Percentiles rank a stretch among this genome's conserved stretches.
These are phyloP conservation scores for Waltiozyma sp. DNA, from an alignment of 1,139 yeast species.

Conservation along the genomic window DNA sequence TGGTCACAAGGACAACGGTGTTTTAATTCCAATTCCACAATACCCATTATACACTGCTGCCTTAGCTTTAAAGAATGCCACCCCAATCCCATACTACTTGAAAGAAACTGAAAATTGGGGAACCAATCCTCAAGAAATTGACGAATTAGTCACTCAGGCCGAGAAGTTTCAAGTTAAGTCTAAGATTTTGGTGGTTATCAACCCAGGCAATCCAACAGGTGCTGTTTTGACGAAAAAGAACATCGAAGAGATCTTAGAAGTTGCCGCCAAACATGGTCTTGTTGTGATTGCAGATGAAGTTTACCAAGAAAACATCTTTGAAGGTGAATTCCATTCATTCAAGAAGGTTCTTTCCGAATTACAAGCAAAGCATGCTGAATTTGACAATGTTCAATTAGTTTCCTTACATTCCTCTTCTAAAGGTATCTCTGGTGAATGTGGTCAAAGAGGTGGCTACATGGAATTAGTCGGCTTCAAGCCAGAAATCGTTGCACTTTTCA, in stretches of 20 bases:
- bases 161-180: constrained; percentile 47
- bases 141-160: constrained; percentile 41
- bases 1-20: constrained; percentile 57
- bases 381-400: constrained; percentile 72
- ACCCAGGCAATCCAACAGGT: constrained; percentile 98
- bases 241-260: constrained; percentile 57
- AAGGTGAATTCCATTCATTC: constrained; percentile 49
- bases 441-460: constrained; percentile 98
- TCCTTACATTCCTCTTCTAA: constrained; percentile 93
- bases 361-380: constrained; percentile 42
- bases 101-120: constrained; percentile 81
- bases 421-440: constrained; percentile 97
- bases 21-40: constrained; percentile 93
- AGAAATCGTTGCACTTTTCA: constrained; percentile 57
- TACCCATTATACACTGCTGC: constrained; percentile 94
- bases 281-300: constrained; percentile 97
- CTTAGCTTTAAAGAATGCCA: constrained; percentile 69
- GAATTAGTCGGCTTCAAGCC: constrained; percentile 73
- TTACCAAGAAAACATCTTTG: constrained; percentile 83
- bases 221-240: constrained; percentile 56
- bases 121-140: constrained; percentile 59
- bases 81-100: constrained; percentile 78
- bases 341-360: constrained; percentile 58
- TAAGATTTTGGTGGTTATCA: constrained; percentile 80
- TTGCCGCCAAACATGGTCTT: constrained; percentile 77